phyloP scores from a whole-genome alignment of 1,139 yeast genomes.

The Kodamaea derodonti region DNA sequence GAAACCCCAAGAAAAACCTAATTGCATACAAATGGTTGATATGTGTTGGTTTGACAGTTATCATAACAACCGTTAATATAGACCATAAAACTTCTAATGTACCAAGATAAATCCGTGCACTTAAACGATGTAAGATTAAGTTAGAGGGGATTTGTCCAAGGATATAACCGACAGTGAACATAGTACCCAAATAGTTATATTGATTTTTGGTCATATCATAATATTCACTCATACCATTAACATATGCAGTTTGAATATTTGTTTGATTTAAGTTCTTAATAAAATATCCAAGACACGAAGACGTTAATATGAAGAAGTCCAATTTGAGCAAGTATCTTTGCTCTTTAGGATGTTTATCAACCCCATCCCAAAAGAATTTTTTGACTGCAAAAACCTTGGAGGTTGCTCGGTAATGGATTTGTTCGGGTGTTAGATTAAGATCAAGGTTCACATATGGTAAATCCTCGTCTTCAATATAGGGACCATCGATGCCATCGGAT shows the following conservation, averaged over 20 bases:
- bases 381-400: constrained; percentile 24
- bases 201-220: constrained; percentile 51
- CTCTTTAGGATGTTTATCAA: constrained; percentile 38
- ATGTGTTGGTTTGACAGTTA: constrained; percentile 33
- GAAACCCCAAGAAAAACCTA: constrained; percentile 54
- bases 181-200: constrained; percentile 47
- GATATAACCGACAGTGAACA: constrained; percentile 58
- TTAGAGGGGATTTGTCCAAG: constrained; percentile 59
- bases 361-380: constrained; percentile 45
- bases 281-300: constrained; percentile 22
- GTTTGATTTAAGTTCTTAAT: constrained; percentile 39
- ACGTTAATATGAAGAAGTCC: constrained; percentile 18
- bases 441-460: constrained; percentile 28
- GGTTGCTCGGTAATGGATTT: constrained; percentile 19
- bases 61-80: constrained; percentile 47
- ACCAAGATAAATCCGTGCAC: constrained; percentile 53
- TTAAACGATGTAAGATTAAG: constrained; percentile 47
- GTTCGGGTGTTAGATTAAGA: constrained; percentile 28
- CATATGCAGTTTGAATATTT: constrained; percentile 52
- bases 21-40: constrained; percentile 50
- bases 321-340: constrained; percentile 18
- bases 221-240: constrained; percentile 59
- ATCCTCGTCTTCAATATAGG: too few relatives aligned
- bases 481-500: too few relatives aligned
- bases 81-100: constrained; percentile 57